Percentiles rank a stretch among this genome's conserved stretches.
phyloP scores from a whole-genome alignment of 164 flowering plant genomes.

The Tetrastigma voinierianum region DNA sequence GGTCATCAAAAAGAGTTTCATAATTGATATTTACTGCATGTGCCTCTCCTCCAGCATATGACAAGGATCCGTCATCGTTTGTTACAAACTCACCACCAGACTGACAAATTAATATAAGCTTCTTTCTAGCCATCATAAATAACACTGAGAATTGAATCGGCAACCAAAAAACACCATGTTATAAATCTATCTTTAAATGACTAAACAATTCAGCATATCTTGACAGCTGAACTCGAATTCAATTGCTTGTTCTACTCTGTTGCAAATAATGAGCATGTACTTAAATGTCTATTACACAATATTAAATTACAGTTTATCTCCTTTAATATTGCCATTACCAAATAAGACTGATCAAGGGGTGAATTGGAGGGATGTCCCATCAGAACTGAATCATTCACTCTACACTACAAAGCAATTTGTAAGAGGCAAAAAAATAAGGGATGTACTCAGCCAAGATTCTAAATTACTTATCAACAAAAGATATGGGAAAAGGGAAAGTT shows the following conservation, averaged over 20 bases:
- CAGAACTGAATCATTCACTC: background rate
- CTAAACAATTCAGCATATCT: background rate
- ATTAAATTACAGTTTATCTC: background rate
- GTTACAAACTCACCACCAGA: slow-evolving; percentile 67
- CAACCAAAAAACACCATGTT: background rate
- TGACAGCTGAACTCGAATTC: background rate
- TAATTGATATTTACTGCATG: slow-evolving; percentile 57
- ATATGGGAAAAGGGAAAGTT: too few relatives aligned
- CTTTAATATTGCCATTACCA: too few relatives aligned
- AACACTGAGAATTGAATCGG: slow-evolving; percentile 2
- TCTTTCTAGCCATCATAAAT: slow-evolving; percentile 37
- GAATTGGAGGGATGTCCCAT: background rate
- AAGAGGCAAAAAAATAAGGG: too few relatives aligned
- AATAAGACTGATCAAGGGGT: background rate
- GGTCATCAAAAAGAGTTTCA: slow-evolving; percentile 55
- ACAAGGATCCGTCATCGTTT: slow-evolving; percentile 58
- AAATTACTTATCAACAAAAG: too few relatives aligned
- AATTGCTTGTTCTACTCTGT: background rate
- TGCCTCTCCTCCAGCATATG: slow-evolving; percentile 78
- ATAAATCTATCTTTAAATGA: background rate
- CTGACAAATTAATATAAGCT: slow-evolving; percentile 70
- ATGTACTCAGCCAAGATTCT: too few relatives aligned
- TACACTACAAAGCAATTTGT: background rate
- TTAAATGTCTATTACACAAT: background rate
- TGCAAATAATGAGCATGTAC: background rate